phyloP scores from a whole-genome alignment of 139 green algal species.

The Bryopsis sp. region DNA sequence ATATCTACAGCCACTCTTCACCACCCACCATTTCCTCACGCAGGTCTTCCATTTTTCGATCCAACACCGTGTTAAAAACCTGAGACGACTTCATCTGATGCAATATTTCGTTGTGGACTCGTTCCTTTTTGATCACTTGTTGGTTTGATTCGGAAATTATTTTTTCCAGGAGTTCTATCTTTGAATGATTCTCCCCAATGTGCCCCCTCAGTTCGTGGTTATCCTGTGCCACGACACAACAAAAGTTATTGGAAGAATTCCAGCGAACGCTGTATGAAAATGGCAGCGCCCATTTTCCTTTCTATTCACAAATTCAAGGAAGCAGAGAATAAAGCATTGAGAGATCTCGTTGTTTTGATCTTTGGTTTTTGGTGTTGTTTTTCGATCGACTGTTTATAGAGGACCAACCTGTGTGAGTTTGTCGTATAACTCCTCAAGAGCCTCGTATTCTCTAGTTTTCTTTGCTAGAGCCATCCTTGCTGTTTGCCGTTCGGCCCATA shows the following conservation, averaged over 20 bases:
- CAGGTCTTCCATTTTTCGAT: not conserved
- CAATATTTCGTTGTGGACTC: not conserved
- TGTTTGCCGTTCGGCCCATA: not conserved
- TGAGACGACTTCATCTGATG: not conserved
- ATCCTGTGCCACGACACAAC: no score
- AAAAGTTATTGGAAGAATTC: no score
- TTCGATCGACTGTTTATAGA: not conserved
- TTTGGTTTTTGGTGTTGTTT: not conserved
- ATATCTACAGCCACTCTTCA: no score
- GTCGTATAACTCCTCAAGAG: not conserved
- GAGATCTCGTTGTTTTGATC: not conserved
- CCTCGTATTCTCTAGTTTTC: not conserved
- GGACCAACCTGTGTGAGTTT: not conserved
- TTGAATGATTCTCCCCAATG: not conserved
- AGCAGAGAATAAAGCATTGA: not conserved
- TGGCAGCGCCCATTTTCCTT: no score
- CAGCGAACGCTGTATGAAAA: no score
- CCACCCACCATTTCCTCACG: no score
- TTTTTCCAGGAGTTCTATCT: not conserved
- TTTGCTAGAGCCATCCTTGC: not conserved
- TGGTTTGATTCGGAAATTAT: not conserved
- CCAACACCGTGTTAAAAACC: not conserved
- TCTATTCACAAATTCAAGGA: not conserved
- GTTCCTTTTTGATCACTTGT: slow-evolving; percentile 9
- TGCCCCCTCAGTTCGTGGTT: not conserved